Base-by-base conservation (phyloP, 805 yeast genomes). In the Monosporozyma unispora region DNA sequence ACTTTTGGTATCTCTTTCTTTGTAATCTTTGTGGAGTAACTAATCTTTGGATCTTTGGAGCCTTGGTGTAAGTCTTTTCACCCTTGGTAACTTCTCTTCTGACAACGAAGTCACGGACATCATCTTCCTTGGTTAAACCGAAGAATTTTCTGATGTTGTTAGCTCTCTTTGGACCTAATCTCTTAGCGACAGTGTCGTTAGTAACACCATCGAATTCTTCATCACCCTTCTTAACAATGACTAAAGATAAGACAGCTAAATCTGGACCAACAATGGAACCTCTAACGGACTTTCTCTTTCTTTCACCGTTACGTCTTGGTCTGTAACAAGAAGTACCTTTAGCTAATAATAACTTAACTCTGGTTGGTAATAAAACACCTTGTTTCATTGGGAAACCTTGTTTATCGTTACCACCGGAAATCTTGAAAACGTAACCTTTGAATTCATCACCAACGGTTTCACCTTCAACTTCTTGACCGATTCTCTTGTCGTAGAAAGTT, bases 371-470 rank as follows among this genome's bases (percentile, higher is more conserved):
- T 83, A 93, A 80, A 62, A 93, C 99, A 85, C 99, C 99, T 80
- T 95, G 99, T 79, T 90, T 93, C 99, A 95, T 93, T 79, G 99
- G 98, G 96, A 93, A 93, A 81, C 99, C 99, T 82, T 93, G 99
- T 81, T 93, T 93, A 81, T 93, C 99, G 86, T 93, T 93, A 84
- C 99, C 99, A 74, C 99, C 99, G 68, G 97, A 78, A 76, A 93
- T 90, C 82, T 85, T 95, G 87, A 93, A 90, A 72, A 88, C 76
- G 89, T 93, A 93, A 71, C 99, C 99, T 78, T 89, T 91, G 91
- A 91, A 88, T 80, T 95, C 99, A 70, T 93, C 98, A 71, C 96
- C 95, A 68, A 93, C 86, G 60, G 88, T 76, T 76, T 93, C 99
- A 77, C 98, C 99, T 72, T 89, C 96, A 72, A 93, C 96, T 79